phyloP scores from a whole-genome alignment of 495 filamentous ascomycete genomes.

The Parachaetomium inaequale region DNA sequence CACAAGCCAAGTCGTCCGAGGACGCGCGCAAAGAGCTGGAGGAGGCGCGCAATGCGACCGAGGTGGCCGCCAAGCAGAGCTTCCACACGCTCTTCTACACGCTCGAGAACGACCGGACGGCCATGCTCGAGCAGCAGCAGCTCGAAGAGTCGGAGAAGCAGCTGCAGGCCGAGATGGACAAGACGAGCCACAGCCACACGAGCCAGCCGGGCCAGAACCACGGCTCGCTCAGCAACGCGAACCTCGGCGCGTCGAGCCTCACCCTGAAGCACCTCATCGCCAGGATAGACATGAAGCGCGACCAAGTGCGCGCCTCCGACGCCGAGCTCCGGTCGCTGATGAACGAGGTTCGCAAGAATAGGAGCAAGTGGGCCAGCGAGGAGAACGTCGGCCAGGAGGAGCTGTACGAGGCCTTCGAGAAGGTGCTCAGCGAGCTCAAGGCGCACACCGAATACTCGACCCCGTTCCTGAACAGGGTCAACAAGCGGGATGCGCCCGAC shows the following conservation, averaged over 20 bases:
- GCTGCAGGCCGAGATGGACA: constrained; percentile 89
- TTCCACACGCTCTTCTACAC: constrained; percentile 93
- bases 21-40: constrained; percentile 90
- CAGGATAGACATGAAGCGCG: constrained; percentile 86
- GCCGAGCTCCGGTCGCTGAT: constrained; percentile 86
- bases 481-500: constrained; percentile 94
- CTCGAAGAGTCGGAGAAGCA: constrained; percentile 95
- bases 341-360: constrained; percentile 94
- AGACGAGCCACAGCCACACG: constrained; percentile 48
- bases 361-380: constrained; percentile 98
- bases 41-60: constrained; percentile 87
- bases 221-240: constrained; percentile 85
- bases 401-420: constrained; percentile 93
- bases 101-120: constrained; percentile 86
- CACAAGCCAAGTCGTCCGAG: constrained; percentile 64
- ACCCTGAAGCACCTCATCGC: constrained; percentile 96
- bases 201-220: constrained; percentile 55
- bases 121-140: constrained; percentile 96
- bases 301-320: constrained; percentile 84
- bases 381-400: constrained; percentile 97
- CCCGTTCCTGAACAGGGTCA: constrained; percentile 87
- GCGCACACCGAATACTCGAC: constrained; percentile 94
- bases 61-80: constrained; percentile 82
- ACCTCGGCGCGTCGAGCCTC: constrained; percentile 93
- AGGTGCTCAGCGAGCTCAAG: constrained; percentile 92